Base-by-base conservation (phyloP, 1,284 basidiomycete species). In the Austroboletus sp. region DNA sequence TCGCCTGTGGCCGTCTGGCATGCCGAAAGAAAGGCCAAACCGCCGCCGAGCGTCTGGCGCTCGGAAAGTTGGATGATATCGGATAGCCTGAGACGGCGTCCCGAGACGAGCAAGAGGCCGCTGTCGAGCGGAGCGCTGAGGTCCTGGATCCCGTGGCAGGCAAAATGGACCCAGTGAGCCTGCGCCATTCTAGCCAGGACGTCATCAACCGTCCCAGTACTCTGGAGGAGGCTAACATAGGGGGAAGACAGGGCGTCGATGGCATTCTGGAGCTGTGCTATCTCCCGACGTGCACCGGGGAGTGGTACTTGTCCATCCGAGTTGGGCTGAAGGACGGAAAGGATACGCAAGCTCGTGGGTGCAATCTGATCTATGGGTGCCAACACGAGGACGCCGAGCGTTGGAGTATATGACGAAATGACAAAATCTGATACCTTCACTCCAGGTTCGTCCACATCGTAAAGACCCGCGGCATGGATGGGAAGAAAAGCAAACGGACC, bases 391-490 rank as follows among this genome's bases (percentile, higher is more conserved):
- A 33, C 40, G 7, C 17, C 19, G 15, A 34, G 33, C 6, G 33
- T 34, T 10, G 33, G 33, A 10, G 16, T 34, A 7, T 34, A 34
- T 0, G 33, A 46, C 4, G 44, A 42, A 25, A 45, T 12, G 10
- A 40, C 44, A 19, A 41, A 35, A 32, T 45, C 37, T 12, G 44
- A 35, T 12, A n/a, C 17, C 31, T 27, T 45, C 12, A 13, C 12
- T 10, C 31, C 44, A 12, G 26, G 44, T 17, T 21, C 17, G n/a
- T 17, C 19, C 23, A 15, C 26, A 8, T 34, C 44, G 16, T 45
- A 34, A 30, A 34, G 23, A 15, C 38, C 44, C 13, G 44, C 44
- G 9, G 44, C 44, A 11, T 45, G 44, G n/a, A 45, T 45, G 26
- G 44, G 44, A 21, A 35, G 38, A 19, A 41, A 41, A 10, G 17